phyloP scores from a whole-genome alignment of 2,329 filamentous ascomycete species.

The Epichloe amarillans region DNA sequence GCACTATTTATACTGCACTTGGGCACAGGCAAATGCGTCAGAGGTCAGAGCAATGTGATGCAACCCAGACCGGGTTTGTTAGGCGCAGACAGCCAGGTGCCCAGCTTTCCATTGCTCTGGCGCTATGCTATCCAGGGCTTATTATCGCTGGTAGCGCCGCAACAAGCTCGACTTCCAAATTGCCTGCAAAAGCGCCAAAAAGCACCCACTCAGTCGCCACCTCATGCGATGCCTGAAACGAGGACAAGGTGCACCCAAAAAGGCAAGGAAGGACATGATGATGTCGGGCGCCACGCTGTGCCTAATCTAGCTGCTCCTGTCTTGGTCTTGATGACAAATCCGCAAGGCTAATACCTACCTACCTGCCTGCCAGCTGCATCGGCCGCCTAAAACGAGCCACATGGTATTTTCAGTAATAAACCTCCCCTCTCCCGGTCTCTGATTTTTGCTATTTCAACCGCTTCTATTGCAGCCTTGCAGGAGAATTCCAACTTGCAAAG shows the following conservation, averaged over 20 bases:
- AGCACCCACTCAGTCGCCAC: neutral
- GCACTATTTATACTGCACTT: neutral
- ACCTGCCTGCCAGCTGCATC: neutral
- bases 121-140: neutral
- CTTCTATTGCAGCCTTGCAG: neutral
- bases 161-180: neutral
- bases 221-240: neutral
- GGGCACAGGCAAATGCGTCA: neutral
- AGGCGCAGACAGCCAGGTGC: neutral
- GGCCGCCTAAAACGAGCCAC: neutral
- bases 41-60: neutral
- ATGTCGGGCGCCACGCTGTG: neutral
- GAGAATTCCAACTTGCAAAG: neutral
- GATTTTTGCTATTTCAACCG: neutral
- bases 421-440: too few relatives aligned
- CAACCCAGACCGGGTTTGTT: neutral
- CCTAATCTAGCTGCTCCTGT: neutral
- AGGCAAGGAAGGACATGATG: neutral
- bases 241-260: neutral
- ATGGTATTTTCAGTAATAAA: neutral
- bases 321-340: conserved; percentile 4
- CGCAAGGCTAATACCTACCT: neutral
- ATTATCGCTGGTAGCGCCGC: neutral
- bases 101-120: neutral
- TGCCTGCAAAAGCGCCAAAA: neutral